Evolutionary conservation across 208 protist species (phyloP).

Genomic region (Trypanosoma congolense): DNA sequence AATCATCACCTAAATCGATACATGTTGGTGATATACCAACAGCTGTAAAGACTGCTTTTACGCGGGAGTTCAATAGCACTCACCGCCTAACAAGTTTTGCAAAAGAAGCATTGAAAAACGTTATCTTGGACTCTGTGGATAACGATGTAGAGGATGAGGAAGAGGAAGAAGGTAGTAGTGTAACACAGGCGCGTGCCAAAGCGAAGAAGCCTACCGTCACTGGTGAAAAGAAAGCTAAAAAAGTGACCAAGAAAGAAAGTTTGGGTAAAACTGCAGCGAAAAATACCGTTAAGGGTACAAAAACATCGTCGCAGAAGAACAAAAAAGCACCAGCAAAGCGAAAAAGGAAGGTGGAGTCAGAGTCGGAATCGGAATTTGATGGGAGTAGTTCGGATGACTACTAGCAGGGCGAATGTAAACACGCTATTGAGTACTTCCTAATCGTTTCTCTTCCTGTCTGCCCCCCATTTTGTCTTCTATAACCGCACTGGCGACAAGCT

Average conservation of each 20-base stretch:
- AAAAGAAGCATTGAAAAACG: conserved; percentile 44
- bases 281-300: conserved; percentile 10
- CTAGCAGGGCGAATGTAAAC: conserved; percentile 1
- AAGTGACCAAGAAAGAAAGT: conserved; percentile 30
- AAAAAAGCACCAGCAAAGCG: conserved; percentile 14
- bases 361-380: conserved; percentile 25
- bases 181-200: not conserved
- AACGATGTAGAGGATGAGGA: no score
- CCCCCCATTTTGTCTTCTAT: no score
- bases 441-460: no score
- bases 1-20: conserved; percentile 9
- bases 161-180: conserved; percentile 19
- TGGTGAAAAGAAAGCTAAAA: conserved; percentile 16
- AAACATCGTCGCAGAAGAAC: conserved; percentile 8
- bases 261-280: conserved; percentile 20
- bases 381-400: conserved; percentile 16
- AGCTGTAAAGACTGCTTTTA: conserved; percentile 85
- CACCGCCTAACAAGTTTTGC: conserved; percentile 66
- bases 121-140: no score
- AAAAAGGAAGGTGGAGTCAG: conserved; percentile 8
- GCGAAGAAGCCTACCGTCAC: conserved; percentile 24
- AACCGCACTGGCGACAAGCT: no score
- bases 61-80: conserved; percentile 86
- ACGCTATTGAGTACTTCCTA: no score
- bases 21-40: conserved; percentile 43